Base-by-base conservation (phyloP, 306 rosid genomes). In the Castanea crenata region DNA sequence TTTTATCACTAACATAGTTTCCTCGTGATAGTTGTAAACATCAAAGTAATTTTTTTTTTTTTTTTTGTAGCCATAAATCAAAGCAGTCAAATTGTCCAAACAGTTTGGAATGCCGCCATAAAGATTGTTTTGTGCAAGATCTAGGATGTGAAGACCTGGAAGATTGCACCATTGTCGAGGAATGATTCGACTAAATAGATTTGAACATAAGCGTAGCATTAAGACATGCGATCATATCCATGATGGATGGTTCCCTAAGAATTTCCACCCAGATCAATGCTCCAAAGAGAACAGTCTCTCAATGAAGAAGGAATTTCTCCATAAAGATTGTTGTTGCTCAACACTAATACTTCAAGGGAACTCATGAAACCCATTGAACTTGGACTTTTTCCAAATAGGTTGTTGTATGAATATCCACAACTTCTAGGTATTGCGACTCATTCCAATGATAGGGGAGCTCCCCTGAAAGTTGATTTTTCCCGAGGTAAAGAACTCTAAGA, bases 261-360 rank as follows among this genome's bases (percentile, higher is more conserved):
- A 32, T 69, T 83, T 0, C 75, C 77, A 14, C 80, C 62, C 58
- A 83, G 61, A 78, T 83, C 83, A 52, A 83, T 49, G 13, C 70
- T 41, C 11, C 3, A 20, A 44, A 44, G 51, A 44, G 51, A 44
- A 44, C 20, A 83, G 4, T 38, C 2, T 6, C 1, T 12, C 32
- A 83, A 13, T 0, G 61, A 18, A 4, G 58, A 64, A 63, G 83
- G 86, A n/a, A 78, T 14, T 18, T 56, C 12, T 4, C 81, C 78
- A 0, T 81, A 55, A 7, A 77, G 55, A 2, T 64, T 31, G 78
- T 77, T 76, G 12, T 44, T 55, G 0, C 71, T 63, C 32, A 73
- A 59, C 3, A 44, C 12, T 2, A 77, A 55, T 70, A 77, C 31
- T 27, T 10, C 1, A 1, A 0, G 54, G 2, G 0, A 7, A 29